Evolutionary conservation across 2,329 filamentous ascomycete species (phyloP).

Genomic region (Botrytis paeoniae): DNA sequence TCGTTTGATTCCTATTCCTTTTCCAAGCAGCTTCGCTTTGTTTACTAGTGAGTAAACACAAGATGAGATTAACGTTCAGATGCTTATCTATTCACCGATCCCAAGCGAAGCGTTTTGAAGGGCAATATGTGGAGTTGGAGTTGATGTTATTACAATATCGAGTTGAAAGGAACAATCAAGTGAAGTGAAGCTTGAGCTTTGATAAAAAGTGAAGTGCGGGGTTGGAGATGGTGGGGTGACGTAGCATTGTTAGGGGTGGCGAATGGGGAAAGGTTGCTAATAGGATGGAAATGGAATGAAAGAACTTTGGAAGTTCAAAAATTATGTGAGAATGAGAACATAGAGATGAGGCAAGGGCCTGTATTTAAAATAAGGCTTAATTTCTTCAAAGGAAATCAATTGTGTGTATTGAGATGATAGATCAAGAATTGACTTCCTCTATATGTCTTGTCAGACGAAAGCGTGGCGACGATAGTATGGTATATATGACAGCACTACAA

Average conservation of each 20-base stretch:
- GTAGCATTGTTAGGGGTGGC: background rate
- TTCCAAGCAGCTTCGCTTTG: background rate
- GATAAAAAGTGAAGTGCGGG: slow-evolving; percentile 7
- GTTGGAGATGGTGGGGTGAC: background rate
- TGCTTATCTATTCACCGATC: background rate
- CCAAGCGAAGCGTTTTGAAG: background rate
- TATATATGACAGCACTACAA: background rate
- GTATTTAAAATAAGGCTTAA: background rate
- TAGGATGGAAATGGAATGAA: background rate
- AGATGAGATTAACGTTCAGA: background rate
- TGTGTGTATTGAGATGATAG: background rate
- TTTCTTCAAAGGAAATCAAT: background rate
- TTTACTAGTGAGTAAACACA: background rate
- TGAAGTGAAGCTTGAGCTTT: slow-evolving; percentile 8
- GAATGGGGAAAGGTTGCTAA: background rate
- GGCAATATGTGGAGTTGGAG: background rate
- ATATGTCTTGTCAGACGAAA: background rate
- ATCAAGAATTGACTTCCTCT: background rate
- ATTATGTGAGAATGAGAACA: background rate
- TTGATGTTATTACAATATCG: background rate
- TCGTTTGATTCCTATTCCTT: background rate
- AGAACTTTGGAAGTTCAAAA: background rate
- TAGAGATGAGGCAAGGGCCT: background rate
- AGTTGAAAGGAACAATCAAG: background rate
- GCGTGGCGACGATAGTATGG: background rate